These are phyloP conservation scores for Zygotorulaspora chibaensis DNA, from an alignment of 805 yeast genomes.

Conservation along the genomic window DNA sequence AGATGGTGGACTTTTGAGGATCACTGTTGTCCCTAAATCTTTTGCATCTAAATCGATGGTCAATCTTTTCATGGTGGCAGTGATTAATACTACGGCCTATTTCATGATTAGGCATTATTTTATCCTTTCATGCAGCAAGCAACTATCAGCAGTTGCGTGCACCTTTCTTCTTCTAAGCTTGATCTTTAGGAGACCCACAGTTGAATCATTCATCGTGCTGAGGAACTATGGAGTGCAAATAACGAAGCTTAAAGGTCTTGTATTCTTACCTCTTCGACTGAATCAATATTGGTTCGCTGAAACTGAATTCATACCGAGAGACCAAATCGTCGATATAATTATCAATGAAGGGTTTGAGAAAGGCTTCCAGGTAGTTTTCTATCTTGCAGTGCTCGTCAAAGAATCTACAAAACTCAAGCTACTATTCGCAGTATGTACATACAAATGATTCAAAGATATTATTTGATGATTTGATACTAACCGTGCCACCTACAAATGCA, in stretches of 20 bases:
- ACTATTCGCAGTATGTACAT: conserved; percentile 33
- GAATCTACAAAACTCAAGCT: conserved; percentile 32
- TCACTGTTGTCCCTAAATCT: conserved; percentile 14
- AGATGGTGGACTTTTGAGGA: conserved; percentile 10
- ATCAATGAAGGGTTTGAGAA: conserved; percentile 68
- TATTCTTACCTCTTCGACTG: conserved; percentile 20
- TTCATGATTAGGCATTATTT: not conserved
- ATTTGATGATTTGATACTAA: conserved; percentile 1
- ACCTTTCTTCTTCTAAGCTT: conserved; percentile 2
- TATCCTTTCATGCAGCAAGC: not conserved
- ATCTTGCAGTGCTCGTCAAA: conserved; percentile 55
- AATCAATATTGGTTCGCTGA: conserved; percentile 13
- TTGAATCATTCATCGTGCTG: conserved; percentile 24
- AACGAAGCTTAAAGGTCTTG: conserved; percentile 19
- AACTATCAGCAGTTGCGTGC: not conserved
- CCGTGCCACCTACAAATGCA: conserved; percentile 7
- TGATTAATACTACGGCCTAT: conserved; percentile 1
- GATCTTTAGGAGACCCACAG: conserved; percentile 16
- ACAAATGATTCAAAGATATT: not conserved
- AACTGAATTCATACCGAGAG: conserved; percentile 49
- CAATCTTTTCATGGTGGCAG: conserved; percentile 1
- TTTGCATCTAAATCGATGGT: conserved; percentile 1
- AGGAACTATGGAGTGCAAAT: conserved; percentile 29
- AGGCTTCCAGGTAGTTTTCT: conserved; percentile 61
- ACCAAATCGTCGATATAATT: conserved; percentile 56